Evolutionary conservation across 2,329 filamentous ascomycete species (phyloP).

Genomic region (Pseudocercospora macadamiae): DNA sequence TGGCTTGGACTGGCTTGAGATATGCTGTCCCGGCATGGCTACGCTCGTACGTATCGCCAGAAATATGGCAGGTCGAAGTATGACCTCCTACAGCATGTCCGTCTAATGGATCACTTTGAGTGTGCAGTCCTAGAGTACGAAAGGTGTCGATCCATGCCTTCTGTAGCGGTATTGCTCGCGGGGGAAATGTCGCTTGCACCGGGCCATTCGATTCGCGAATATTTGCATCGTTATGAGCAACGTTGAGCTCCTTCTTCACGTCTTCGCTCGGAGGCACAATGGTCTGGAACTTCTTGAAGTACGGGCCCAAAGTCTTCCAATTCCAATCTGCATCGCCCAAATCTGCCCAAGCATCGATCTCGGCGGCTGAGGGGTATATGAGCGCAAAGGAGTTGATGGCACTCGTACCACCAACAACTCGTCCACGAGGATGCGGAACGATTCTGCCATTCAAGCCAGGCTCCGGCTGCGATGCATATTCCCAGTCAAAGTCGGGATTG

Average conservation of each 20-base stretch:
- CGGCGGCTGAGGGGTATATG: conserved; percentile 30
- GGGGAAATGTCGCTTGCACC: neutral
- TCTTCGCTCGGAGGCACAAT: neutral
- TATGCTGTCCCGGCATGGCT: conserved; percentile 37
- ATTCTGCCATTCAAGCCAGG: conserved; percentile 21
- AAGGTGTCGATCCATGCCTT: conserved; percentile 1
- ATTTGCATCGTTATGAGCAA: neutral
- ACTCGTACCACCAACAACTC: conserved; percentile 43
- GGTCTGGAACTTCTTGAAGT: conserved; percentile 15
- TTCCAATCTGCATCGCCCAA: conserved; percentile 42
- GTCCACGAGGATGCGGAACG: conserved; percentile 39
- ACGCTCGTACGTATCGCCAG: conserved; percentile 25
- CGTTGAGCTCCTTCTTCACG: neutral
- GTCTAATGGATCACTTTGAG: neutral
- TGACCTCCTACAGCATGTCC: conserved; percentile 14
- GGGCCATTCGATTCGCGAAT: neutral
- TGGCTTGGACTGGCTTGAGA: conserved; percentile 29
- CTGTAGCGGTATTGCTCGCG: neutral
- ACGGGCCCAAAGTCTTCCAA: conserved; percentile 6
- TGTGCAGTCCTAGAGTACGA: neutral
- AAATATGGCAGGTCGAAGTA: conserved; percentile 2
- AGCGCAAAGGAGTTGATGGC: conserved; percentile 42
- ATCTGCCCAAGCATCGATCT: conserved; percentile 39
- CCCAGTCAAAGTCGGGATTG: conserved; percentile 30
- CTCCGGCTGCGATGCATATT: conserved; percentile 22